A percentile compares a stretch with the other conserved stretches of the same genome.
Evolutionary conservation across 2,329 filamentous ascomycete genomes (phyloP).

Genomic region (Colletotrichum sp.): DNA sequence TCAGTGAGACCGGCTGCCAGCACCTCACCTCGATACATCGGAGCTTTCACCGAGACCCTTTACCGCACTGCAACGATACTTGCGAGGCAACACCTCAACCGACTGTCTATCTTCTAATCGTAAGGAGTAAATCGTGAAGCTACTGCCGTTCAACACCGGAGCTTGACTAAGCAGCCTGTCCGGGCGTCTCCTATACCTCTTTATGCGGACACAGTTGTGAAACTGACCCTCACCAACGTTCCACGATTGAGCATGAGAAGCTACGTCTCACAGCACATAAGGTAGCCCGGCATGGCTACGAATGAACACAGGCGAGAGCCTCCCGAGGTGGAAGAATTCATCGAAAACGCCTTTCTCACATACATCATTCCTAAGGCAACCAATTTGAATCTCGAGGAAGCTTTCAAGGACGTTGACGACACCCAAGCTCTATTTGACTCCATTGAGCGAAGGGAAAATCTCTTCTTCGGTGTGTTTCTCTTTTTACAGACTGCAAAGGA

Average conservation of each 20-base stretch:
- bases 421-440: slow-evolving; percentile 57
- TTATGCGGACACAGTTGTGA: neutral
- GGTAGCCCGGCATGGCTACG: slow-evolving; percentile 26
- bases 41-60: neutral
- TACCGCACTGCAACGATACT: neutral
- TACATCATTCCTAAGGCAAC: slow-evolving; percentile 66
- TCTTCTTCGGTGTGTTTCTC: slow-evolving; percentile 67
- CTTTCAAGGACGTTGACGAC: slow-evolving; percentile 48
- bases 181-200: neutral
- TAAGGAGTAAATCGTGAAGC: neutral
- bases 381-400: slow-evolving; percentile 57
- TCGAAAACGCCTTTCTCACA: slow-evolving; percentile 63
- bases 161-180: neutral
- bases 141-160: neutral
- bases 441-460: slow-evolving; percentile 65
- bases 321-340: slow-evolving; percentile 47
- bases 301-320: neutral
- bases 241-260: slow-evolving; percentile 2
- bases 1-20: neutral
- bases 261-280: neutral
- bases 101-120: neutral
- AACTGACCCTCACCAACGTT: neutral
- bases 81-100: neutral
- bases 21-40: neutral
- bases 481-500: neutral